These are phyloP conservation scores for Alternaria longipes DNA, from an alignment of 2,329 filamentous ascomycete genomes.

Conservation along the genomic window DNA sequence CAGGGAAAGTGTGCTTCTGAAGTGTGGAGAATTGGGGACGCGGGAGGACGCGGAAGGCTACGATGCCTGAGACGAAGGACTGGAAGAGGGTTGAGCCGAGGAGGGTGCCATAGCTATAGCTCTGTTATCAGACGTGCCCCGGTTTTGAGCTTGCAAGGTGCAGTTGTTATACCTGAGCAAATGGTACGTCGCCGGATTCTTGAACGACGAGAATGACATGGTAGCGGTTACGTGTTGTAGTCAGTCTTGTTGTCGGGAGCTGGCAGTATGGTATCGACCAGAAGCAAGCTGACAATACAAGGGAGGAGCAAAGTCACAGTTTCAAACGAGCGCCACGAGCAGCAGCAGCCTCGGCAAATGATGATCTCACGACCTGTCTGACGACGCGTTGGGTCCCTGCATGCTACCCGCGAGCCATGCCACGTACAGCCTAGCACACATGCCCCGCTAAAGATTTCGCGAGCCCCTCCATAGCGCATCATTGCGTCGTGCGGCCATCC, in stretches of 20 bases:
- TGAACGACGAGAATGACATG: constrained; percentile 61
- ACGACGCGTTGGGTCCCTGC: constrained; percentile 17
- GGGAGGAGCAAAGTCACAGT: not conserved
- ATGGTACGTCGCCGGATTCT: constrained; percentile 77
- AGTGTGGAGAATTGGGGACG: constrained; percentile 82
- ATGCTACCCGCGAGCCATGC: not conserved
- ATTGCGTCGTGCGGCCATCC: constrained; percentile 1
- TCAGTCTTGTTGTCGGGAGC: not conserved
- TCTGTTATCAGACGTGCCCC: constrained; percentile 8
- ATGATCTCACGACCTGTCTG: constrained; percentile 34
- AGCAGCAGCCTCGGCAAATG: constrained; percentile 20
- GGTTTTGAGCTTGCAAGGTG: not conserved
- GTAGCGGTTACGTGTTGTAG: constrained; percentile 7
- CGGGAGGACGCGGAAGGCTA: constrained; percentile 79
- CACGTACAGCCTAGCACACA: not conserved
- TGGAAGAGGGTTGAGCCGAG: constrained; percentile 90
- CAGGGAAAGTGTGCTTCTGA: constrained; percentile 79
- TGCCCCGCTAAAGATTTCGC: constrained; percentile 6
- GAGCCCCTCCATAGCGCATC: constrained; percentile 7
- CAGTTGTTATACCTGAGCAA: constrained; percentile 68
- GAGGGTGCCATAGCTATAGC: constrained; percentile 80
- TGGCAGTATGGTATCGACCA: not conserved
- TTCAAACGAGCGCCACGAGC: constrained; percentile 4
- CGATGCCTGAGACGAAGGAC: constrained; percentile 77
- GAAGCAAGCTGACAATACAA: not conserved